phyloP scores from a whole-genome alignment of 1,284 basidiomycete genomes.

The Acaromyces ingoldii region DNA sequence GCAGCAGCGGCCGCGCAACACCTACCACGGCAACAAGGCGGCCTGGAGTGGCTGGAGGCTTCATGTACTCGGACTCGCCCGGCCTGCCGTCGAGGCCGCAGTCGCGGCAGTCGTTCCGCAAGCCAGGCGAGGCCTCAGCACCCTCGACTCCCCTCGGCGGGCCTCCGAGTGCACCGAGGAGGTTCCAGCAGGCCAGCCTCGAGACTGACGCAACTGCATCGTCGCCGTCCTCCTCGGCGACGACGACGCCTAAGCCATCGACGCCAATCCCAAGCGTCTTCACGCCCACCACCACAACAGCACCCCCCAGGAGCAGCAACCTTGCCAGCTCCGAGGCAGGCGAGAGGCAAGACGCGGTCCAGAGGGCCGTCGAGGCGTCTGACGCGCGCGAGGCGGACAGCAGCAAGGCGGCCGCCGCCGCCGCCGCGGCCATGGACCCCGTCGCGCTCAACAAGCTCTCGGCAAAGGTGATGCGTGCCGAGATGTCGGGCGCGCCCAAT shows the following conservation, averaged over 20 bases:
- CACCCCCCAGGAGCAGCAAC: too few relatives aligned
- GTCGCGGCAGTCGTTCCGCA: constrained; percentile 26
- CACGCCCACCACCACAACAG: constrained; percentile 18
- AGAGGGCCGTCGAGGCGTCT: too few relatives aligned
- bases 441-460: constrained; percentile 82
- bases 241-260: constrained; percentile 14
- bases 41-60: constrained; percentile 23
- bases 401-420: too few relatives aligned
- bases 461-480: constrained; percentile 85
- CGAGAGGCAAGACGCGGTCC: too few relatives aligned
- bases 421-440: constrained; percentile 48
- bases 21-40: constrained; percentile 50
- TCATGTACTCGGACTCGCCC: too few relatives aligned
- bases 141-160: constrained; percentile 20
- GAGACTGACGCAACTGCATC: too few relatives aligned
- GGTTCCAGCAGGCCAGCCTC: constrained; percentile 17
- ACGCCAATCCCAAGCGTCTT: constrained; percentile 38
- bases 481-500: constrained; percentile 67
- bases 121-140: constrained; percentile 25
- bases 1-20: constrained; percentile 18
- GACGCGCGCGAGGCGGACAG: too few relatives aligned
- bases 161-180: not conserved
- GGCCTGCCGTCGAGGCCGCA: constrained; percentile 18
- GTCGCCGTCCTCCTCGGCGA: too few relatives aligned
- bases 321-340: too few relatives aligned